Percentiles rank a stretch among this genome's conserved stretches.
Evolutionary conservation across 805 yeast genomes (phyloP).

Genomic region (Kurtzmaniella fragi): DNA sequence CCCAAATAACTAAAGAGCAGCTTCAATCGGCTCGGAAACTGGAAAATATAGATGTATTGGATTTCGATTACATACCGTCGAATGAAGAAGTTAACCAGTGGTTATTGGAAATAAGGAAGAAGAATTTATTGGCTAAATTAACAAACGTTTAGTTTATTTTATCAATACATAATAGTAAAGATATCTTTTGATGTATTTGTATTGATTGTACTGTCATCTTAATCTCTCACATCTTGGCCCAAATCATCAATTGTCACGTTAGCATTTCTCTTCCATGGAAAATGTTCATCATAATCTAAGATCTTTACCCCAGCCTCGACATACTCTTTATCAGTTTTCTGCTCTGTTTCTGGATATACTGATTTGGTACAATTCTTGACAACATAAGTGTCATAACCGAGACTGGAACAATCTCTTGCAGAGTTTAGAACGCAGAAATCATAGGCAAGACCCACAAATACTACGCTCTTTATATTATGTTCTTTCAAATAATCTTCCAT

Average conservation of each 20-base stretch:
- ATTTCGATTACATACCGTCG: conserved; percentile 16
- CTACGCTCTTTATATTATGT: conserved; percentile 53
- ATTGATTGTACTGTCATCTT: too few relatives aligned
- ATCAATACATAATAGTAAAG: too few relatives aligned
- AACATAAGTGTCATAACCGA: conserved; percentile 63
- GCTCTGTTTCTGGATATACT: conserved; percentile 42
- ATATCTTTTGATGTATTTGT: too few relatives aligned
- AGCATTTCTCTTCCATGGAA: neutral
- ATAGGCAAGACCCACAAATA: conserved; percentile 76
- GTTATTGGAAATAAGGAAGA: conserved; percentile 42
- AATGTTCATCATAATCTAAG: conserved; percentile 5
- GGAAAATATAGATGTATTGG: too few relatives aligned
- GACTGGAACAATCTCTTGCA: conserved; percentile 58
- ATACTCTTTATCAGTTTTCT: conserved; percentile 30
- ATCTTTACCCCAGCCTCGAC: conserved; percentile 28
- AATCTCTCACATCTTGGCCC: too few relatives aligned
- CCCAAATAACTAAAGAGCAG: too few relatives aligned
- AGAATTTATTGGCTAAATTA: conserved; percentile 36
- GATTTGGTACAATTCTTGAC: conserved; percentile 52
- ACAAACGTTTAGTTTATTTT: conserved; percentile 3
- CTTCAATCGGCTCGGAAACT: too few relatives aligned
- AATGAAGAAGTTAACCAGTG: conserved; percentile 39
- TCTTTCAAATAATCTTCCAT: conserved; percentile 44
- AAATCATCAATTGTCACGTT: too few relatives aligned
- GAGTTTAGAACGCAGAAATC: conserved; percentile 83